phyloP scores from a whole-genome alignment of 1,284 basidiomycete species.

The Ganoderma leucocontextum region DNA sequence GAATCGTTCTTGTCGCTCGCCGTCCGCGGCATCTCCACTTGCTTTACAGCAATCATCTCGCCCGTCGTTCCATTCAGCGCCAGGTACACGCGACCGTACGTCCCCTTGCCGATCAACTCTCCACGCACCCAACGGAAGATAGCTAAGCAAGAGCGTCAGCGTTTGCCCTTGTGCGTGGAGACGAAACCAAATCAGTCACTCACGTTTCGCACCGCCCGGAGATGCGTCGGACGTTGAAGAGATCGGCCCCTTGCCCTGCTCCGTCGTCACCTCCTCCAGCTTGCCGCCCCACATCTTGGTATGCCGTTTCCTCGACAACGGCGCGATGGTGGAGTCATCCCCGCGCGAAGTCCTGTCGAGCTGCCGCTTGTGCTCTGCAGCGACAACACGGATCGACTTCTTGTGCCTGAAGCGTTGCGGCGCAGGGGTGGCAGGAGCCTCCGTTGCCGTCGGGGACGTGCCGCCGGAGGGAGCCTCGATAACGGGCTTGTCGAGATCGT shows the following conservation, averaged over 20 bases:
- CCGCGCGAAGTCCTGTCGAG: constrained; percentile 67
- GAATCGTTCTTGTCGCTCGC: constrained; percentile 90
- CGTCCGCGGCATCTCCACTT: constrained; percentile 95
- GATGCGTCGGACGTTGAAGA: constrained; percentile 63
- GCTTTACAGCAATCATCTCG: constrained; percentile 99
- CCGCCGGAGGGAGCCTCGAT: constrained; percentile 86
- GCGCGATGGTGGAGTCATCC: constrained; percentile 56
- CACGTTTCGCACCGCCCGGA: constrained; percentile 65
- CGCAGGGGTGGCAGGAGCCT: constrained; percentile 53
- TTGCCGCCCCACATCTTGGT: constrained; percentile 97
- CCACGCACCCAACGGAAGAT: constrained; percentile 99
- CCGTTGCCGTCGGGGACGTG: constrained; percentile 78
- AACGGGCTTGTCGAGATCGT: constrained; percentile 96
- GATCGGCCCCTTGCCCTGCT: constrained; percentile 58
- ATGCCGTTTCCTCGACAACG: constrained; percentile 79
- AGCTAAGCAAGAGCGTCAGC: constrained; percentile 50
- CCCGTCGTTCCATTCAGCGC: constrained; percentile 98
- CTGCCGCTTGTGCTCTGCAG: constrained; percentile 79
- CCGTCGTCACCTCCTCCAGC: constrained; percentile 92
- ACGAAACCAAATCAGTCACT: constrained; percentile 40
- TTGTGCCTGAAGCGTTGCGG: constrained; percentile 61
- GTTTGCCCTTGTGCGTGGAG: background rate
- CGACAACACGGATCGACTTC: constrained; percentile 94
- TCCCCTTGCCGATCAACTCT: constrained; percentile 96
- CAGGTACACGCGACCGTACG: constrained; percentile 95